Base-by-base conservation (phyloP, 2,329 filamentous ascomycete species). In the Amauroascus verrucosus region DNA sequence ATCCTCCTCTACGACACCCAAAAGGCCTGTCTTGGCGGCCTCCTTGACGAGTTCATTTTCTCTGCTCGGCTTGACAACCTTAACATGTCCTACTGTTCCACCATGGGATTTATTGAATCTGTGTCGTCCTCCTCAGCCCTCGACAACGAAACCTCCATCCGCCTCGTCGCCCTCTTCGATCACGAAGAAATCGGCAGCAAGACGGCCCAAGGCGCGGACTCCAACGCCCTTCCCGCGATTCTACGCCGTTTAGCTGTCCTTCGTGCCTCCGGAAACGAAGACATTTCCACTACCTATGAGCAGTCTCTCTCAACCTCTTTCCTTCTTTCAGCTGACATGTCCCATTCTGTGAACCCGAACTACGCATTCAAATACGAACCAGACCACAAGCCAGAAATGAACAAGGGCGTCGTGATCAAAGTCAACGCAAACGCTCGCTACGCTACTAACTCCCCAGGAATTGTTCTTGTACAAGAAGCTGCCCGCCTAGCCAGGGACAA, bases 341-440 rank as follows among this genome's bases (percentile, higher is more conserved):
- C 93, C 1, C 93, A 98, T 74, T 86, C 86, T 4, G 84, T 98
- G 13, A 88, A 98, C 70, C 93, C 93, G 54, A 98, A 98, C 75
- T 98, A 96, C 68, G 78, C 83, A 3, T 82, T 74, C 61, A 97
- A 97, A 72, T 95, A 97, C 72, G 93, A 98, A 73, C 72, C 82
- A 33, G 86, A 88, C 62, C 93, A 98, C 72, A 82, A 87, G 60
- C 93, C 93, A 4, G 84, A 90, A 70, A 94, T 98, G 80, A 98
- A 98, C 78, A 87, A 88, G 69, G 93, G 93, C 49, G 88, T 88
- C 3, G 91, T 97, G 44, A 89, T 98, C 76, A 98, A 98, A 75
- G 80, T 98, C 76, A 98, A 98, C 67, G 93, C 93, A 58, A 98
- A 97, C 70, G 88, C 93, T 61, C 85, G 90, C 58, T 98, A 98